Evolutionary conservation across 2,329 filamentous ascomycete genomes (phyloP), one percentile per base, ranked within the genome.

Genomic region (Sporothrix humicola): DNA sequence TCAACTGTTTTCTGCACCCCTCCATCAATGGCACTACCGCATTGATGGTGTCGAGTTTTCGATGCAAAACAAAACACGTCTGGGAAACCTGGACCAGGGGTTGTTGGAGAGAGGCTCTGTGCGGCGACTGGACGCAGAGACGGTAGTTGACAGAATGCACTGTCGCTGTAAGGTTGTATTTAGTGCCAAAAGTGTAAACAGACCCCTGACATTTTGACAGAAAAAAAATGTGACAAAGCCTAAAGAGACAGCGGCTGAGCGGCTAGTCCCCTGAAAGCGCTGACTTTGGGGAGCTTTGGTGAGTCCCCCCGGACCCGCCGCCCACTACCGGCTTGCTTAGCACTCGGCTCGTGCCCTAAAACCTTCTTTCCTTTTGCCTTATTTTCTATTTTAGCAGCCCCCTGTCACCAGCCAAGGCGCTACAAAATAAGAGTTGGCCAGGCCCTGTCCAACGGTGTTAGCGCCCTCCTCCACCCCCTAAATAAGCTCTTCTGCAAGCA

Each of bases 11-110:
- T 3, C 5, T 37, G 31, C 31, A 37, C 31, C 31, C 42, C 26
- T 54, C 17, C 58, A 50, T 72, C 31, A 37, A 37, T 6, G 31
- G 2, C 31, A 31, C 58, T 65, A 48, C 23, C 72, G 74, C 74
- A 75, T 75, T 75, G 71, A 74, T 52, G 71, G 61, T 26, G 20
- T 72, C 37, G 56, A 26, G 54, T 72, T 72, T 75, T 71, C 63
- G 61, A 76, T 72, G 31, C 72, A 74, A 76, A 76, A 76, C 75
- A 73, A 59, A 37, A 50, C 42, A 66, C 54, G 75, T 76, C 71
- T 76, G 72, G 69, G 58, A 74, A 50, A 44, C 69, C 23, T 37
- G 56, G 52, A 65, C 37, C 52, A 66, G 73, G 73, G 69, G 56
- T 44, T 1, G 10, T 8, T 26, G 15, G 46, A 23, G 8, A 31